A percentile compares a stretch with the other conserved stretches of the same genome.
Evolutionary conservation across 768 basidiomycete genomes (phyloP).

Genomic region (Strobilomyces confusus): DNA sequence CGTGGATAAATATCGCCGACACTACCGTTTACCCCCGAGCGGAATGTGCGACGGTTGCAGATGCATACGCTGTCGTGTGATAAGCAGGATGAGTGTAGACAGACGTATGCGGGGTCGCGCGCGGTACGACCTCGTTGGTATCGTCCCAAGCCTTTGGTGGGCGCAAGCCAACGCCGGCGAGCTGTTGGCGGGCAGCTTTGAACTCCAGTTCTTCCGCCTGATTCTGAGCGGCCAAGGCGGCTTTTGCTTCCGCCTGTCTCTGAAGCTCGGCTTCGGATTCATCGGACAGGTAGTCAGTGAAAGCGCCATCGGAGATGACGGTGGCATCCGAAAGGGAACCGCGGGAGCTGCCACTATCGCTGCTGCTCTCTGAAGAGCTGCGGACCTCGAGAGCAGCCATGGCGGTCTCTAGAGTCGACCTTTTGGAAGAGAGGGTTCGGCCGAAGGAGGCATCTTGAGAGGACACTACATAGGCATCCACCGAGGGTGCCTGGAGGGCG

Average conservation of each 20-base stretch:
- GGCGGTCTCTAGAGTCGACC: slow-evolving; percentile 35
- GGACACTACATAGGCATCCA: slow-evolving; percentile 22
- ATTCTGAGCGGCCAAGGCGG: slow-evolving; percentile 73
- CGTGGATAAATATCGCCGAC: slow-evolving; percentile 20
- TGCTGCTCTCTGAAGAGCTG: slow-evolving; percentile 54
- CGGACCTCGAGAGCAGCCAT: slow-evolving; percentile 37
- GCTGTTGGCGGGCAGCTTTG: slow-evolving; percentile 73
- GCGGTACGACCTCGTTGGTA: slow-evolving; percentile 37
- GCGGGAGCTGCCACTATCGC: slow-evolving; percentile 46
- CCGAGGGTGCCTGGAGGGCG: slow-evolving; percentile 15
- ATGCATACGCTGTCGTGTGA: slow-evolving; percentile 23
- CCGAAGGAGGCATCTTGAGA: slow-evolving; percentile 30
- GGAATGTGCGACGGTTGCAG: slow-evolving; percentile 28
- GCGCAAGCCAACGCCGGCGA: slow-evolving; percentile 67
- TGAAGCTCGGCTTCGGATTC: slow-evolving; percentile 90
- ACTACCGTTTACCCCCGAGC: slow-evolving; percentile 23
- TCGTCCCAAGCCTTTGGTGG: slow-evolving; percentile 77
- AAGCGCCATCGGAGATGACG: slow-evolving; percentile 80
- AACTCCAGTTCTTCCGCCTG: slow-evolving; percentile 80
- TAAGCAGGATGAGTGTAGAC: slow-evolving; percentile 27
- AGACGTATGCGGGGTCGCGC: slow-evolving; percentile 20
- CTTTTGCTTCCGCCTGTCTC: slow-evolving; percentile 77
- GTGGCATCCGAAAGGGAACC: slow-evolving; percentile 70
- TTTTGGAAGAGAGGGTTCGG: slow-evolving; percentile 34
- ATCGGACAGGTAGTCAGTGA: slow-evolving; percentile 89